Percentiles rank a stretch among this genome's conserved stretches.
Conservation (phyloP, 352 stramenopile species). For the Pythium vanterpoolii region DNA sequence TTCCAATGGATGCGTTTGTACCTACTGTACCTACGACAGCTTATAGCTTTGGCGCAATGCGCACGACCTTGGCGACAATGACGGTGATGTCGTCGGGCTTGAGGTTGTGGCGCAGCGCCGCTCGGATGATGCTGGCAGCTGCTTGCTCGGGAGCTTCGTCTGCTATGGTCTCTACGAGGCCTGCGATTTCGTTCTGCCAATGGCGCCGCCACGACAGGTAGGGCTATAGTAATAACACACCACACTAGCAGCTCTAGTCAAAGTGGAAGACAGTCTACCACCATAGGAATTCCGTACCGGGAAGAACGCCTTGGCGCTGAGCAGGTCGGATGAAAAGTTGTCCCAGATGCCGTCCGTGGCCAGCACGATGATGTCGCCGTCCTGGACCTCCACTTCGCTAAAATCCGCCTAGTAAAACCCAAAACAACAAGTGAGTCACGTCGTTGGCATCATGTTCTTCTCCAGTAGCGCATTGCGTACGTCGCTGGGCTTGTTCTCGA, state of each 20-base stretch:
- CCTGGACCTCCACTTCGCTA: constrained; percentile 64
- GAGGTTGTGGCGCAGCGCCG: constrained; percentile 75
- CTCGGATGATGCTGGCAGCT: constrained; percentile 60
- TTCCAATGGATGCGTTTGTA: background rate
- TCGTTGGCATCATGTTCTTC: background rate
- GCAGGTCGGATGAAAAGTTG: constrained; percentile 64
- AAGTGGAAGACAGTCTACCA: background rate
- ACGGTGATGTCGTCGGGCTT: constrained; percentile 83
- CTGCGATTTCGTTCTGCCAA: constrained; percentile 57
- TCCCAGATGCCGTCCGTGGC: constrained; percentile 84
- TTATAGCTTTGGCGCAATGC: constrained; percentile 50
- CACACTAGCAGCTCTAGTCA: background rate
- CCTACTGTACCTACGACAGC: no score
- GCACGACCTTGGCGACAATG: constrained; percentile 68
- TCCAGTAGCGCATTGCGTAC: constrained; percentile 27
- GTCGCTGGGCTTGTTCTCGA: constrained; percentile 72
- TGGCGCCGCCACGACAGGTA: constrained; percentile 58
- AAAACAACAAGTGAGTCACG: background rate
- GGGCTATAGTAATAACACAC: constrained; percentile 30
- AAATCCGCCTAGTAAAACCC: constrained; percentile 45
- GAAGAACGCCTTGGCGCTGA: constrained; percentile 43
- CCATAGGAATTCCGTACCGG: constrained; percentile 36
- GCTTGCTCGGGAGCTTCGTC: constrained; percentile 41
- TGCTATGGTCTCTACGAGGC: constrained; percentile 52
- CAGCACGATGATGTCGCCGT: constrained; percentile 72